phyloP scores from a whole-genome alignment of 116 monocot species.

The Thalassia testudinum region DNA sequence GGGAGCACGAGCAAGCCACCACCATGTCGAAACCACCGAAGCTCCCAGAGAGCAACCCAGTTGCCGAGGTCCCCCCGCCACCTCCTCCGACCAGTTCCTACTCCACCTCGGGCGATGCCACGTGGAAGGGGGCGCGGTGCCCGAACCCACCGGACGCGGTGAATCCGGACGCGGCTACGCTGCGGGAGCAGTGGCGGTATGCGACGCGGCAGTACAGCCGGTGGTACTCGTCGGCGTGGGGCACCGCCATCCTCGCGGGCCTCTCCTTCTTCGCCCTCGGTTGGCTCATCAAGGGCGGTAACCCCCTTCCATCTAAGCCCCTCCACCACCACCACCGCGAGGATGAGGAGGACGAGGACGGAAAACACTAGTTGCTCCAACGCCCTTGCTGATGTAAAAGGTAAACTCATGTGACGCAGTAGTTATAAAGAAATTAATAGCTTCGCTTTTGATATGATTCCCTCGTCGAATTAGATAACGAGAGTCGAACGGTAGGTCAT shows the following conservation, averaged over 20 bases:
- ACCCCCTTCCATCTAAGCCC: slow-evolving; percentile 56
- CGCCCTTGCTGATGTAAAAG: too few relatives aligned
- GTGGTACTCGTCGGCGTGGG: slow-evolving; percentile 94
- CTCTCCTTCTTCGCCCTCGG: slow-evolving; percentile 83
- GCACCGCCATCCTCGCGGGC: slow-evolving; percentile 88
- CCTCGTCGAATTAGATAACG: too few relatives aligned
- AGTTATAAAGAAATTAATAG: too few relatives aligned
- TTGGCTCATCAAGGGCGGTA: slow-evolving; percentile 87
- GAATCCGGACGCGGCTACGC: slow-evolving; percentile 69
- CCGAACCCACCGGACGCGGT: slow-evolving; percentile 69
- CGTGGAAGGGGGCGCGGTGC: slow-evolving; percentile 16
- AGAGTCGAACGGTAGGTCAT: too few relatives aligned
- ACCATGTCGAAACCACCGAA: too few relatives aligned
- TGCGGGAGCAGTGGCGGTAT: slow-evolving; percentile 92
- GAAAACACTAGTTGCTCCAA: too few relatives aligned
- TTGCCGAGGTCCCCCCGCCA: neutral
- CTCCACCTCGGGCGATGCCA: neutral
- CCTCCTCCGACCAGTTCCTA: neutral
- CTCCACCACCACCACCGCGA: too few relatives aligned
- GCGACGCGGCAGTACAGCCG: slow-evolving; percentile 74
- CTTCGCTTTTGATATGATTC: too few relatives aligned
- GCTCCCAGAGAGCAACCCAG: too few relatives aligned
- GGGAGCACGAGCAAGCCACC: too few relatives aligned
- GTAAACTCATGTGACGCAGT: too few relatives aligned
- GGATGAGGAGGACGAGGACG: slow-evolving; percentile 2